A percentile compares a stretch with the other conserved stretches of the same genome.
phyloP scores from a whole-genome alignment of 257 asterid species.

The Eustoma russellianum region DNA sequence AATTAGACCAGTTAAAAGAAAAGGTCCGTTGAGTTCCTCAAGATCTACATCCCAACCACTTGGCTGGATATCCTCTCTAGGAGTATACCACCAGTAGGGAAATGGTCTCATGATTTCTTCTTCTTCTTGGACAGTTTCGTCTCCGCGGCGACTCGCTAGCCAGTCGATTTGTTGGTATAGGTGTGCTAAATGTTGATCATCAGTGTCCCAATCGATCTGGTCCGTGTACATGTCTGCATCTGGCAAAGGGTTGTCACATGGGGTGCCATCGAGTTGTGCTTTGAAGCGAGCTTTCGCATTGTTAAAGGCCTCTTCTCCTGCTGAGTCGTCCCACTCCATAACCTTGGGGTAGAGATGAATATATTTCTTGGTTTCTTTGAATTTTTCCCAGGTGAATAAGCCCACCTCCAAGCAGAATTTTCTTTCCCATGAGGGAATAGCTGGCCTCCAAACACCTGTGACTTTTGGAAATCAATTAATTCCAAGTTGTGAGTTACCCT shows the following conservation, averaged over 20 bases:
- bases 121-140: not conserved
- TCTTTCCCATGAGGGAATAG: constrained; percentile 21
- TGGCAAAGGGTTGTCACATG: not conserved
- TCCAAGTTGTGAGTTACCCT: too few species aligned
- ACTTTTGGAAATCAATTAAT: not conserved
- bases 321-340: constrained; percentile 17
- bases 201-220: constrained; percentile 12
- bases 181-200: not conserved
- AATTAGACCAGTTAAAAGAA: constrained; percentile 10
- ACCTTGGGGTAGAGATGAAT: not conserved
- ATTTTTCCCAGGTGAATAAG: constrained; percentile 13
- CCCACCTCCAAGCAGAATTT: constrained; percentile 17
- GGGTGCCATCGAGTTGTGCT: constrained; percentile 5
- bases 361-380: constrained; percentile 8
- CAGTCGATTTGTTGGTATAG: not conserved
- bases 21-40: not conserved
- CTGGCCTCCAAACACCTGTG: constrained; percentile 16
- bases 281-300: constrained; percentile 7
- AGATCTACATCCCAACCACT: constrained; percentile 22
- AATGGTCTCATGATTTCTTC: not conserved
- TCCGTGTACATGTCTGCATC: constrained; percentile 13
- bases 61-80: constrained; percentile 16
- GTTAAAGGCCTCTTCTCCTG: constrained; percentile 15
- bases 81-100: not conserved
- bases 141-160: not conserved